phyloP scores from a whole-genome alignment of 2,329 filamentous ascomycete genomes.

The Colletotrichum limetticola region DNA sequence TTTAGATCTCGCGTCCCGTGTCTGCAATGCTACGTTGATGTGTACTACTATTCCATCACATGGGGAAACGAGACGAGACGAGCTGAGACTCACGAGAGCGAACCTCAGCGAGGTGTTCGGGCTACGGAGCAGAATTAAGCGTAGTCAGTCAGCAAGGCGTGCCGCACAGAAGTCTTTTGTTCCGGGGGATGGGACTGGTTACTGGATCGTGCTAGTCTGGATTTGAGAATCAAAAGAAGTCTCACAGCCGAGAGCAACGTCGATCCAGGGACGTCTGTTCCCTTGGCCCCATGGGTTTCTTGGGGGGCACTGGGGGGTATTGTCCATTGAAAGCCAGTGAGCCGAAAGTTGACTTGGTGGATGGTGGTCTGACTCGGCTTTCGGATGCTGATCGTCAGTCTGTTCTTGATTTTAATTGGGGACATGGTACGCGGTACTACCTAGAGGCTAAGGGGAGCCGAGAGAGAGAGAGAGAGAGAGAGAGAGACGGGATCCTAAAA shows the following conservation, averaged over 20 bases:
- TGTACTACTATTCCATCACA: no score
- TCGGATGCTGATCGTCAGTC: slow-evolving; percentile 26
- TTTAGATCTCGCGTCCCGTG: background rate
- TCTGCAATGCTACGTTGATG: background rate
- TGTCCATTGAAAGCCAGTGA: background rate
- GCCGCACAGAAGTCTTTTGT: background rate
- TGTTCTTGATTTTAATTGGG: slow-evolving; percentile 22
- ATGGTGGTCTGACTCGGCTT: slow-evolving; percentile 22
- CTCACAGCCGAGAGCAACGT: background rate
- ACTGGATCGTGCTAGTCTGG: no score
- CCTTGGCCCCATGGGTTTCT: background rate
- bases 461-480: slow-evolving; percentile 2
- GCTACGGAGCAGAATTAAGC: background rate
- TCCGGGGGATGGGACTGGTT: background rate
- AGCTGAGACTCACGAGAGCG: no score
- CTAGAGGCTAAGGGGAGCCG: no score
- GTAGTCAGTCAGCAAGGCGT: background rate
- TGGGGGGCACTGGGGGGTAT: no score
- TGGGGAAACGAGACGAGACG: no score
- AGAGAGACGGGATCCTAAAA: background rate
- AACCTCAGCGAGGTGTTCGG: background rate
- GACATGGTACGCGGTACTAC: background rate
- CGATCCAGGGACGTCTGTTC: background rate
- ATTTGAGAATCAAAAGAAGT: background rate
- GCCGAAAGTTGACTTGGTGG: background rate